Evolutionary conservation across 1,284 basidiomycete species (phyloP).

Genomic region (Sanguinoderma infundibulare): DNA sequence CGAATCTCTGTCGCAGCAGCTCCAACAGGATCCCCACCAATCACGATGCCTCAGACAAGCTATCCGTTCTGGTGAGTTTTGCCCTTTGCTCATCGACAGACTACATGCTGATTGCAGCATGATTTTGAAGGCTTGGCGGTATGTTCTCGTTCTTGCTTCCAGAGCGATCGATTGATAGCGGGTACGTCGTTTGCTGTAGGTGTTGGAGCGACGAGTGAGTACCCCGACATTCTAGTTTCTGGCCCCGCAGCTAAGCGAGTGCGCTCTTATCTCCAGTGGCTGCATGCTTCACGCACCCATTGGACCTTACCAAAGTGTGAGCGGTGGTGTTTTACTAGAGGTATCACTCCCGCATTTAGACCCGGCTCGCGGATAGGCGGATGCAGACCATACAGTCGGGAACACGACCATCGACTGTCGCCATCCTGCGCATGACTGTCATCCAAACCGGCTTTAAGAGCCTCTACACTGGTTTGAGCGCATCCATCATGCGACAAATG

Average conservation of each 20-base stretch:
- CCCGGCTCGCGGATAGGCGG: conserved; percentile 55
- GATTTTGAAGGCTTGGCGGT: conserved; percentile 70
- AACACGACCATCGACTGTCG: conserved; percentile 57
- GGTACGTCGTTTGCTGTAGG: conserved; percentile 43
- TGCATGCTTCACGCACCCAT: conserved; percentile 83
- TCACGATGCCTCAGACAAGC: conserved; percentile 37
- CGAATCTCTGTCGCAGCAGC: not conserved
- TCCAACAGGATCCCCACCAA: not conserved
- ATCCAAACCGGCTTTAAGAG: conserved; percentile 69
- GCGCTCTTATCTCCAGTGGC: conserved; percentile 61
- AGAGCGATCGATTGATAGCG: not conserved
- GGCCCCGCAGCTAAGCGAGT: conserved; percentile 13
- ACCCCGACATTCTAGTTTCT: conserved; percentile 3
- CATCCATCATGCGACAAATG: conserved; percentile 90
- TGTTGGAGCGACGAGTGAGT: conserved; percentile 77
- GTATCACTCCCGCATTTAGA: not conserved
- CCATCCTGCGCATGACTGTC: conserved; percentile 61
- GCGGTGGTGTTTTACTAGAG: conserved; percentile 30
- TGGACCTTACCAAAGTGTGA: conserved; percentile 88
- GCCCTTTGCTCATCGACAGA: not conserved
- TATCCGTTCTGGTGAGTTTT: conserved; percentile 69
- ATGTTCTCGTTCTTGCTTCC: conserved; percentile 29
- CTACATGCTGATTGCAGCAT: conserved; percentile 8
- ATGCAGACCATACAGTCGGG: conserved; percentile 74
- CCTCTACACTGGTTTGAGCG: conserved; percentile 83